phyloP scores from a whole-genome alignment of 108 stramenopile species.

The Pseudonitzschia pungens region DNA sequence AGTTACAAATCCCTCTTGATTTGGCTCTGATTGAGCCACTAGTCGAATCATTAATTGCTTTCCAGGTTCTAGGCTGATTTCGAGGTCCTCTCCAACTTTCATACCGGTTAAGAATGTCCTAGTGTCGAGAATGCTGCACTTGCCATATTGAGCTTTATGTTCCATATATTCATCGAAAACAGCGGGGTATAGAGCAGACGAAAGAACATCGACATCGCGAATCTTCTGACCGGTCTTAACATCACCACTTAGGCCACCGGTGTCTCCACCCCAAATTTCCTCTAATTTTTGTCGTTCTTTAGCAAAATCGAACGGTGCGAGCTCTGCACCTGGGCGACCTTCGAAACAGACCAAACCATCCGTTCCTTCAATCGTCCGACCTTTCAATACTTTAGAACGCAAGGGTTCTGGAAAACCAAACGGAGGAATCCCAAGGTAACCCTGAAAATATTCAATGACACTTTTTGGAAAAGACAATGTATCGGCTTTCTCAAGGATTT shows the following conservation, averaged over 20 bases:
- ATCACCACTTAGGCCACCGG: slow-evolving; percentile 15
- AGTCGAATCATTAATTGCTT: slow-evolving; percentile 86
- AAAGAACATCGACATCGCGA: slow-evolving; percentile 86
- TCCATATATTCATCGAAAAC: slow-evolving; percentile 89
- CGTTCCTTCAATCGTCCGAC: slow-evolving; percentile 77
- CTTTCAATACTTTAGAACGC: slow-evolving; percentile 78
- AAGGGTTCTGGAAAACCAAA: slow-evolving; percentile 97
- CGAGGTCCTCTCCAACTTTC: slow-evolving; percentile 88
- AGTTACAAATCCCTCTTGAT: slow-evolving; percentile 76
- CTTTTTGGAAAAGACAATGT: slow-evolving; percentile 86
- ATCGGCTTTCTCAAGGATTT: slow-evolving; percentile 87
- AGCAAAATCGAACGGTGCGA: slow-evolving; percentile 83
- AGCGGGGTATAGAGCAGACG: slow-evolving; percentile 89
- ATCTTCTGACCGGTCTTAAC: slow-evolving; percentile 40
- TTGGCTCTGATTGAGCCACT: slow-evolving; percentile 55
- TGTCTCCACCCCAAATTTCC: slow-evolving; percentile 67
- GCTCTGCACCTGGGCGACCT: slow-evolving; percentile 94
- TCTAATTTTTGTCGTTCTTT: slow-evolving; percentile 55
- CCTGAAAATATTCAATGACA: slow-evolving; percentile 96
- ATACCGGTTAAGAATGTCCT: slow-evolving; percentile 91
- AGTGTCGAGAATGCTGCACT: slow-evolving; percentile 82
- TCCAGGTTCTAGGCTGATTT: slow-evolving; percentile 75
- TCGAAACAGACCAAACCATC: slow-evolving; percentile 77
- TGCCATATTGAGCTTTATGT: slow-evolving; percentile 68
- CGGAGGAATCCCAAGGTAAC: slow-evolving; percentile 88